Evolutionary conservation across 805 yeast species (phyloP).

Genomic region (Zygosaccharomyces rouxii): DNA sequence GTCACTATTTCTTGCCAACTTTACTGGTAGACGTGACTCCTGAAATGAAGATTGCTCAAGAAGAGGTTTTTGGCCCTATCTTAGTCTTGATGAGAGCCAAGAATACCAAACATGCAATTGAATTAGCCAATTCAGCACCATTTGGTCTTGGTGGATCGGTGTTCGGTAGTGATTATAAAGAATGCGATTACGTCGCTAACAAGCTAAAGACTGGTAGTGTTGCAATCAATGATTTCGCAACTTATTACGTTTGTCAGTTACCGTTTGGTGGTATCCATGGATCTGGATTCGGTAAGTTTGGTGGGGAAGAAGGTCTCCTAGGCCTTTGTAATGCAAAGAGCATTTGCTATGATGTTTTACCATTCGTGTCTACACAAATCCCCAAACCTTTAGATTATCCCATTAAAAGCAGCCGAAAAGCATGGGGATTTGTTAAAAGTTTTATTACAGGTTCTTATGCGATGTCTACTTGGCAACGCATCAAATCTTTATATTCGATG

Average conservation of each 20-base stretch:
- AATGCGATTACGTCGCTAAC: constrained; percentile 60
- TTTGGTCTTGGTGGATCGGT: constrained; percentile 92
- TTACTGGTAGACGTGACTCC: constrained; percentile 75
- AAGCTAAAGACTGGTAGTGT: constrained; percentile 79
- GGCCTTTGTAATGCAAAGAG: constrained; percentile 87
- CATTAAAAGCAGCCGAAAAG: constrained; percentile 68
- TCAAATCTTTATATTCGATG: constrained; percentile 49
- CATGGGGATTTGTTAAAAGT: constrained; percentile 83
- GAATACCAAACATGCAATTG: constrained; percentile 61
- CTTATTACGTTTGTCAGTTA: constrained; percentile 89
- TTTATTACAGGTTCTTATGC: constrained; percentile 84
- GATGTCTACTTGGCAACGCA: constrained; percentile 62
- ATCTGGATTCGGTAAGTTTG: constrained; percentile 96
- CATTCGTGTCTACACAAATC: constrained; percentile 73
- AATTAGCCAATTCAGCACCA: constrained; percentile 74
- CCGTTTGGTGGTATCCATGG: constrained; percentile 96
- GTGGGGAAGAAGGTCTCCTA: constrained; percentile 94
- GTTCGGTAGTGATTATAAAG: constrained; percentile 61
- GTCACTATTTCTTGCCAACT: constrained; percentile 91
- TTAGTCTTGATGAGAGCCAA: constrained; percentile 73
- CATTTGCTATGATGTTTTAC: constrained; percentile 76
- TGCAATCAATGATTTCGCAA: constrained; percentile 96
- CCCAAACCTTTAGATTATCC: constrained; percentile 94
- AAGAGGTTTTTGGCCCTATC: constrained; percentile 94
- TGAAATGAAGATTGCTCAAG: constrained; percentile 72